Evolutionary conservation across 306 rosid species (phyloP).

Genomic region (Hippophae rhamnoides): DNA sequence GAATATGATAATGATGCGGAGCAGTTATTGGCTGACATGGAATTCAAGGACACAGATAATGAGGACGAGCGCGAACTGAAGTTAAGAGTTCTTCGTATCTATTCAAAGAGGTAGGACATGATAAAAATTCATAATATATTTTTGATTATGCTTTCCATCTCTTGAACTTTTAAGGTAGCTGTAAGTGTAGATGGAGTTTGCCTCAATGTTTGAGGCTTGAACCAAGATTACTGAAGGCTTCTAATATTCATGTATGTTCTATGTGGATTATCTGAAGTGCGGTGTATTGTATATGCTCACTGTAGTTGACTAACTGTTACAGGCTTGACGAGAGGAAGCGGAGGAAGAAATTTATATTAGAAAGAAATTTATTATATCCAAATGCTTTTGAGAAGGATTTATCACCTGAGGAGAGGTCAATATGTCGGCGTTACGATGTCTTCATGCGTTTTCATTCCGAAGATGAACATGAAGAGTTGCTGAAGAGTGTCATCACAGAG

Average conservation of each 20-base stretch:
- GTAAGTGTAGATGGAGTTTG: neutral
- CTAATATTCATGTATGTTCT: too few relatives aligned
- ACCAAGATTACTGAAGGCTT: too few relatives aligned
- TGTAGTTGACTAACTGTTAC: constrained; percentile 15
- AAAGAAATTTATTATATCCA: constrained; percentile 68
- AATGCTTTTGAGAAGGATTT: constrained; percentile 73
- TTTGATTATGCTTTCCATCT: constrained; percentile 10
- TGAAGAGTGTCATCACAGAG: constrained; percentile 46
- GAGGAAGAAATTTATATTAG: constrained; percentile 78
- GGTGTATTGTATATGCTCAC: neutral
- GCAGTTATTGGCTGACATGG: constrained; percentile 90
- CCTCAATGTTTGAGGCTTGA: neutral
- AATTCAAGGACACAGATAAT: constrained; percentile 73
- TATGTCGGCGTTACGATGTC: constrained; percentile 61
- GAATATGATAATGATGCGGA: constrained; percentile 96
- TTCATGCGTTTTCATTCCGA: constrained; percentile 88
- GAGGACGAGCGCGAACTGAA: constrained; percentile 87
- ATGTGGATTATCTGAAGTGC: too few relatives aligned
- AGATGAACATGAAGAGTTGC: constrained; percentile 77
- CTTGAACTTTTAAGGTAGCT: neutral
- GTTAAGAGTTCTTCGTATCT: constrained; percentile 62
- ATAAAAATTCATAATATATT: neutral
- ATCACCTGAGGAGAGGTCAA: constrained; percentile 58
- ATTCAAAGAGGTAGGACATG: constrained; percentile 55
- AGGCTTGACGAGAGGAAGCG: constrained; percentile 96